phyloP scores from a whole-genome alignment of 2,329 filamentous ascomycete genomes.

The Bertia moriformis region DNA sequence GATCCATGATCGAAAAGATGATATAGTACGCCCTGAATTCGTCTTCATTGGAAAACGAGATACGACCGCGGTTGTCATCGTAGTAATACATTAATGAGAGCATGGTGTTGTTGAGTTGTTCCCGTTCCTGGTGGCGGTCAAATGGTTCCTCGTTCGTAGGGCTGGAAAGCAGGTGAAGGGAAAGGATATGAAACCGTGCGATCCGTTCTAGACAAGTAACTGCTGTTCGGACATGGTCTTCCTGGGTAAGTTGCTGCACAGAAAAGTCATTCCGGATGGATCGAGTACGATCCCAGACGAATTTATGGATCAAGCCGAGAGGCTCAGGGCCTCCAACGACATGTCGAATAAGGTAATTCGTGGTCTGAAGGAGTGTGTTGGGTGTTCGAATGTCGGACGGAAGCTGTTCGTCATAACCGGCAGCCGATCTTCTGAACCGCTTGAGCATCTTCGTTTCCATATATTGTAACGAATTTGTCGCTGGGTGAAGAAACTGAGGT shows the following conservation, averaged over 20 bases:
- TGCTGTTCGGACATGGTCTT: constrained; percentile 37
- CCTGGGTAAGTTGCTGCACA: constrained; percentile 41
- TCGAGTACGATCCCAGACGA: constrained; percentile 51
- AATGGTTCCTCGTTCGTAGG: constrained; percentile 34
- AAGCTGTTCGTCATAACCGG: constrained; percentile 46
- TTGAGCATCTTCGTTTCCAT: constrained; percentile 40
- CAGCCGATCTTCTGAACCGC: constrained; percentile 45
- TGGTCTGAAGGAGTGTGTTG: constrained; percentile 23
- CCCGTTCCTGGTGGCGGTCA: constrained; percentile 42
- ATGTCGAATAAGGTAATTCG: constrained; percentile 29
- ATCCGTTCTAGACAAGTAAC: constrained; percentile 48
- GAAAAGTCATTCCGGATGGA: constrained; percentile 52
- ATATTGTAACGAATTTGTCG: constrained; percentile 15
- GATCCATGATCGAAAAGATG: constrained; percentile 34
- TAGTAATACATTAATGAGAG: constrained; percentile 47
- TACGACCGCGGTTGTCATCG: constrained; percentile 32
- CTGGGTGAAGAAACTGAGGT: constrained; percentile 12
- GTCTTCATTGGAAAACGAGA: constrained; percentile 38
- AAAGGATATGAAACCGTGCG: constrained; percentile 47
- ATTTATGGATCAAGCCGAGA: constrained; percentile 39
- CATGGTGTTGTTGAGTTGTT: constrained; percentile 49
- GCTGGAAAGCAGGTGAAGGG: constrained; percentile 40
- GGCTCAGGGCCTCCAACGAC: constrained; percentile 32
- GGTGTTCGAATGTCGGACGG: constrained; percentile 50
- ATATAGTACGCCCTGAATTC: constrained; percentile 51